Base-by-base conservation (phyloP, 768 basidiomycete species). In the Lactarius deliciosus region DNA sequence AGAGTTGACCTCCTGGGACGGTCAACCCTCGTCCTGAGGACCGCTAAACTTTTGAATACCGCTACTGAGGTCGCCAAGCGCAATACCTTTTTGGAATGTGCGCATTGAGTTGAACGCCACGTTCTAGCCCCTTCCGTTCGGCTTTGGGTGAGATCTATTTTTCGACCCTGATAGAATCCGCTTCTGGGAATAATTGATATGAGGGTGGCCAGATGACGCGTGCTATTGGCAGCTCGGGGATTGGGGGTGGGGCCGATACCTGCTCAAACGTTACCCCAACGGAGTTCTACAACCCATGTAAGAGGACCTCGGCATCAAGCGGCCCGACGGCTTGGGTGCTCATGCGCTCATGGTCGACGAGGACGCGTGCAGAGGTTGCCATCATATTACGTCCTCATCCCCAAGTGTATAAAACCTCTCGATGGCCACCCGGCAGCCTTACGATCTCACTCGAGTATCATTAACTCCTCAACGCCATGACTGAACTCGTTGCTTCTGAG, bases 401-500 rank as follows among this genome's bases (percentile, higher is more conserved):
- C 18, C 57, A 2, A 50, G 34, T 41, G 34, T 61, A 57, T 65
- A 65, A 65, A 65, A 30, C 18, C 60, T 57, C 45, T 22, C 16
- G 22, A 11, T 9, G 2, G 5, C 22, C 16, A 16, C 15, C 32
- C 18, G 30, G 5, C 16, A 40, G n/a, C 60, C 18, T 18, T 50
- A 58, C 43, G 38, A 20, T 58, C 62, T 50, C 38, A 40, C 36
- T 64, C 56, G 53, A 66, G 62, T 43, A 45, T 43, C 50, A 40
- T 50, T 32, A 6, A 54, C 36, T 41, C 22, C 57, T 41, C 40
- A 11, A 34, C 59, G 57, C 32, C 54, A 74, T 74, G 72, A 45
- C 72, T 40, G 74, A 77, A 63, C 56, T 64, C n/a, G 36, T 63
- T 36, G 45, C 65, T n/a, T 74, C 69, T 9, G 63, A 69, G 47